These are phyloP conservation scores for Eucalyptus microcorys DNA, from an alignment of 345 rosid genomes.

Conservation along the genomic window DNA sequence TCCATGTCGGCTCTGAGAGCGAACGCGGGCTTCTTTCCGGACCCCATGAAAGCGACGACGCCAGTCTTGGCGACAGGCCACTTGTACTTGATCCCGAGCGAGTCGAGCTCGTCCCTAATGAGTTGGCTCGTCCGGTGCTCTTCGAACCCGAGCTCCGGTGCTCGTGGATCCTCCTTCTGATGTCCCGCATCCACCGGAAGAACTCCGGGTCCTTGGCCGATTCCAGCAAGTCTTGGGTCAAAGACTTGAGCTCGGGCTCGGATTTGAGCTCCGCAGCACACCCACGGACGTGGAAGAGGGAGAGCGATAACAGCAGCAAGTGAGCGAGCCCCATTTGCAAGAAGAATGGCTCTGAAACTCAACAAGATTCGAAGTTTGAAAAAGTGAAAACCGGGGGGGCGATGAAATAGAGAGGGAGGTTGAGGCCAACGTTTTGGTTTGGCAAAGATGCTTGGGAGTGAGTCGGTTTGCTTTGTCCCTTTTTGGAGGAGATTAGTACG, in stretches of 20 bases:
- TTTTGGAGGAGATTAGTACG: background rate
- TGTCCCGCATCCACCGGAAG: slow-evolving; percentile 48
- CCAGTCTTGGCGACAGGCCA: slow-evolving; percentile 69
- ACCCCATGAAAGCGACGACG: slow-evolving; percentile 45
- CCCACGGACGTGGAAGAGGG: background rate
- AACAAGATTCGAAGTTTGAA: background rate
- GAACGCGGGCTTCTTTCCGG: slow-evolving; percentile 39
- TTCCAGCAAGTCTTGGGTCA: slow-evolving; percentile 19
- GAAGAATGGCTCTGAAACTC: background rate
- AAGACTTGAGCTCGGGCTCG: background rate
- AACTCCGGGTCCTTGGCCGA: slow-evolving; percentile 43
- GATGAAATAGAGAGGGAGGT: background rate
- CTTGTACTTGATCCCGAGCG: slow-evolving; percentile 35
- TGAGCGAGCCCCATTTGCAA: background rate
- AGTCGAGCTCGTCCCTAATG: slow-evolving; percentile 44
- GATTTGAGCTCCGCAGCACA: background rate
- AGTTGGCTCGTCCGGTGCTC: slow-evolving; percentile 51
- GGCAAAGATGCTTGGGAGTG: background rate
- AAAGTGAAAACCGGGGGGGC: background rate
- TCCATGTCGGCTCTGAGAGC: slow-evolving; percentile 69
- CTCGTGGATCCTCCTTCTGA: slow-evolving; percentile 50
- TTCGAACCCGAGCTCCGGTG: slow-evolving; percentile 53
- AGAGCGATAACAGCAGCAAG: background rate
- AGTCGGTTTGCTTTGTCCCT: background rate
- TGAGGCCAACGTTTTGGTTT: background rate